Percentiles rank a stretch among this genome's conserved stretches.
phyloP scores from a whole-genome alignment of 306 rosid species.

The Begonia fuchsioides region DNA sequence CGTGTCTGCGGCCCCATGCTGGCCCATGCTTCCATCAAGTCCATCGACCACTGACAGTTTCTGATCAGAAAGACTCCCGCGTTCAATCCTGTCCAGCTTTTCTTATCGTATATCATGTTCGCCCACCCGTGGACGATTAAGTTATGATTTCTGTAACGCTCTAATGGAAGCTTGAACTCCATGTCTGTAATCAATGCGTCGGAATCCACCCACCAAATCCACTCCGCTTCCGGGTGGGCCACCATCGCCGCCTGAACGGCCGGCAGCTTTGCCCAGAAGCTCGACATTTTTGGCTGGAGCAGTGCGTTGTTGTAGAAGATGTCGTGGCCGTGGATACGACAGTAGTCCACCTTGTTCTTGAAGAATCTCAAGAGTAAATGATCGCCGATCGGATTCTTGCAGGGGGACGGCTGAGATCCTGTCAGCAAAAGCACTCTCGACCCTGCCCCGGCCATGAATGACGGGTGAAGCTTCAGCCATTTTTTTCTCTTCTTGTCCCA shows the following conservation, averaged over 20 bases:
- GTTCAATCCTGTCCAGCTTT: slow-evolving; percentile 89
- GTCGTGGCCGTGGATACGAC: slow-evolving; percentile 56
- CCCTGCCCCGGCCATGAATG: slow-evolving; percentile 20
- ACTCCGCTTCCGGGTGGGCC: slow-evolving; percentile 90
- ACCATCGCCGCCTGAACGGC: slow-evolving; percentile 65
- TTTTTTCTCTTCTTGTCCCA: slow-evolving; percentile 64
- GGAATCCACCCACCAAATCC: slow-evolving; percentile 99
- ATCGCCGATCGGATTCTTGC: slow-evolving; percentile 63
- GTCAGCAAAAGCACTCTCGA: slow-evolving; percentile 32
- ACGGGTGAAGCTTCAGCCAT: slow-evolving; percentile 50
- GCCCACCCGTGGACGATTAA: slow-evolving; percentile 72
- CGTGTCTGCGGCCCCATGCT: slow-evolving; percentile 79
- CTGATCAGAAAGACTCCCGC: slow-evolving; percentile 77
- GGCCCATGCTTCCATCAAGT: slow-evolving; percentile 64
- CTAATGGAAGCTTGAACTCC: slow-evolving; percentile 58
- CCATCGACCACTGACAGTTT: slow-evolving; percentile 86
- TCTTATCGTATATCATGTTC: slow-evolving; percentile 28
- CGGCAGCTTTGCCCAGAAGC: slow-evolving; percentile 73
- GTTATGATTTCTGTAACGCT: slow-evolving; percentile 46
- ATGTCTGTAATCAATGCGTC: slow-evolving; percentile 82
- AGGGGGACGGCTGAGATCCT: slow-evolving; percentile 68
- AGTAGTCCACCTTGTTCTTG: slow-evolving; percentile 82
- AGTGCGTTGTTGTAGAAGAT: slow-evolving; percentile 56
- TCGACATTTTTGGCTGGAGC: slow-evolving; percentile 48
- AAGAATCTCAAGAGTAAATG: slow-evolving; percentile 45